Conservation (phyloP, 2,329 filamentous ascomycete species). For the Epichloe festucae region DNA sequence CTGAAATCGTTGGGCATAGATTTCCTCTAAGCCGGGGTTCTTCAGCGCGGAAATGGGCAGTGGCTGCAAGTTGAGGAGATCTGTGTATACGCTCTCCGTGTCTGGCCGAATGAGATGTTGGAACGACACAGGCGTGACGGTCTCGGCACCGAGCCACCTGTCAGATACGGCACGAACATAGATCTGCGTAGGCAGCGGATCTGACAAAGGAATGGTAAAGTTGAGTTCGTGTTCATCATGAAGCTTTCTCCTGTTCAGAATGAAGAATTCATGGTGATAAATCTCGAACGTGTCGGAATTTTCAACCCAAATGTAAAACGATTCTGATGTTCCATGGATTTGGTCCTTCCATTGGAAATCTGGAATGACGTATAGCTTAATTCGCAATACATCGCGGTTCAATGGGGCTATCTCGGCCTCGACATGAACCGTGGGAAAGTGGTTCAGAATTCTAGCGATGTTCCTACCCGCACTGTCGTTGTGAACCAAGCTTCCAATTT, state of each 20-base stretch:
- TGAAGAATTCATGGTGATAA: constrained; percentile 95
- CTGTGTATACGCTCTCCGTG: constrained; percentile 94
- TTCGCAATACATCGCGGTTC: constrained; percentile 87
- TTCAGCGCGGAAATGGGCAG: constrained; percentile 77
- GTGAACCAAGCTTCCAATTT: constrained; percentile 84
- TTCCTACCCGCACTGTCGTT: constrained; percentile 78
- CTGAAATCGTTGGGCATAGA: constrained; percentile 80
- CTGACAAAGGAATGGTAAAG: constrained; percentile 90
- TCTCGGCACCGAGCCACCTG: constrained; percentile 92
- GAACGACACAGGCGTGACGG: constrained; percentile 88
- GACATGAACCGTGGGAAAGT: constrained; percentile 82
- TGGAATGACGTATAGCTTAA: constrained; percentile 72
- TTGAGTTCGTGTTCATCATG: constrained; percentile 95
- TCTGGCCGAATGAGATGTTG: constrained; percentile 95
- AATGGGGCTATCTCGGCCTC: constrained; percentile 92
- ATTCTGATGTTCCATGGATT: constrained; percentile 85
- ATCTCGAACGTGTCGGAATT: constrained; percentile 97
- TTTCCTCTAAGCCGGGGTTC: constrained; percentile 72
- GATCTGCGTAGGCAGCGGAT: constrained; percentile 88
- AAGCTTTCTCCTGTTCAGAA: constrained; percentile 77
- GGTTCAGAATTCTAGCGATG: constrained; percentile 68
- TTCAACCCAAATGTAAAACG: constrained; percentile 98
- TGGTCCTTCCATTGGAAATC: constrained; percentile 94
- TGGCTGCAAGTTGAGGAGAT: constrained; percentile 82
- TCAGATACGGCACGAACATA: constrained; percentile 93